Conservation (phyloP, 2,329 filamentous ascomycete genomes). For the Xylariales sp. region DNA sequence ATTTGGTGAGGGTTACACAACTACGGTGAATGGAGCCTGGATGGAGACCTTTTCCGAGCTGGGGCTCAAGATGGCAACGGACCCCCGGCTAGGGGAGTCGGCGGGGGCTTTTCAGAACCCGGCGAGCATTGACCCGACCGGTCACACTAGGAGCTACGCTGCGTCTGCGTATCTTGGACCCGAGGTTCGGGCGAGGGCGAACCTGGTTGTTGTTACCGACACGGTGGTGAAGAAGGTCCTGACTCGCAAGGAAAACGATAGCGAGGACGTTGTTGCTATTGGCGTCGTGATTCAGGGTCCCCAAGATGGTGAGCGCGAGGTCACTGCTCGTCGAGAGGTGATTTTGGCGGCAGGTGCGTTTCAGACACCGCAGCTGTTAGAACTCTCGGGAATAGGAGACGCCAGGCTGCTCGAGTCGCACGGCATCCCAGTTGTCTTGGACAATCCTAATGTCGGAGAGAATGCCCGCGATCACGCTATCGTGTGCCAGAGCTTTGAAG, state of each 20-base stretch:
- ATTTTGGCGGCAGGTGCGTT: conserved; percentile 37
- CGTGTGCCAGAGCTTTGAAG: conserved; percentile 32
- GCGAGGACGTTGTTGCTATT: conserved; percentile 22
- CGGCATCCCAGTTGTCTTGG: conserved; percentile 31
- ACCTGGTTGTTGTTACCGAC: conserved; percentile 28
- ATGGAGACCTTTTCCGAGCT: conserved; percentile 29
- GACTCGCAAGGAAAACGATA: conserved; percentile 17
- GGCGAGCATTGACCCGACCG: conserved; percentile 24
- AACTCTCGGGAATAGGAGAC: conserved; percentile 32
- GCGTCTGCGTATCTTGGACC: conserved; percentile 27
- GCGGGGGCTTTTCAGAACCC: conserved; percentile 28
- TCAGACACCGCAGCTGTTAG: conserved; percentile 28
- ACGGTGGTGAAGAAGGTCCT: conserved; percentile 28
- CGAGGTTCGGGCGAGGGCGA: conserved; percentile 24
- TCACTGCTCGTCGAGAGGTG: conserved; percentile 29
- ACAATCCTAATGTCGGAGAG: conserved; percentile 39
- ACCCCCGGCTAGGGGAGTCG: conserved; percentile 25
- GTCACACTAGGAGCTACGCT: conserved; percentile 26
- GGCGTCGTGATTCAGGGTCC: conserved; percentile 27
- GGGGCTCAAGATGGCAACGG: conserved; percentile 25
- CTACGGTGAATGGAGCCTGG: conserved; percentile 29
- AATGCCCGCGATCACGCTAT: conserved; percentile 42
- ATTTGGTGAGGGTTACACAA: conserved; percentile 27
- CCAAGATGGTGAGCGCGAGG: no score
- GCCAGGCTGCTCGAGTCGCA: conserved; percentile 32